phyloP scores from a whole-genome alignment of 139 green algal species.

The Chlorella sp. region DNA sequence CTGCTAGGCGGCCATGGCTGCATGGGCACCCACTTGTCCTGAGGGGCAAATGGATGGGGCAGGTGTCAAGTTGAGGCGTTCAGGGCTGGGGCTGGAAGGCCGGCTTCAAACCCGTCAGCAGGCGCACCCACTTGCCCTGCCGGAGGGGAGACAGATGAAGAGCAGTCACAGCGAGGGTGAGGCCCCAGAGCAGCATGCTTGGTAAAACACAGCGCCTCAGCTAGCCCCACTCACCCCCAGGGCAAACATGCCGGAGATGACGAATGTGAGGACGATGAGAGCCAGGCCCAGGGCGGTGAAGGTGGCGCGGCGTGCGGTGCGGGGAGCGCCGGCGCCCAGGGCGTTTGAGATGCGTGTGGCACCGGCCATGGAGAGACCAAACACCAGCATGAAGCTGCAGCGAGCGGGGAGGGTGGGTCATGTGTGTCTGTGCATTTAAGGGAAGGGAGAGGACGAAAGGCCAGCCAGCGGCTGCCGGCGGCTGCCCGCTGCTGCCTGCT shows the following conservation, averaged over 20 bases:
- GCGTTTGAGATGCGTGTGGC: constrained; percentile 17
- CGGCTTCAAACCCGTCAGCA: neutral
- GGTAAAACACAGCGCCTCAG: no score
- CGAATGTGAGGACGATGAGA: neutral
- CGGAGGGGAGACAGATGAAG: neutral
- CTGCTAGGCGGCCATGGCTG: neutral
- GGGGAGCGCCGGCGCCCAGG: constrained; percentile 9
- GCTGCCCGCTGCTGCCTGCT: no score
- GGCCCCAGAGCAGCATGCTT: neutral
- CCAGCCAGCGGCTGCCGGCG: no score
- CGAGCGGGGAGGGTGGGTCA: neutral
- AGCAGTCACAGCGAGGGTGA: no score
- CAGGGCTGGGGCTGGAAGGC: neutral
- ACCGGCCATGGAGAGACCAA: constrained; percentile 10
- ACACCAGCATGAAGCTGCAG: constrained; percentile 15
- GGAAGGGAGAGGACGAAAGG: neutral
- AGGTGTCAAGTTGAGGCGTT: neutral
- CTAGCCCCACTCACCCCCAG: neutral
- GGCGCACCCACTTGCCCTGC: neutral
- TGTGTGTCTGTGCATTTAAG: no score
- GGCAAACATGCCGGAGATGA: neutral
- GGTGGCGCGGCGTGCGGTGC: constrained; percentile 1
- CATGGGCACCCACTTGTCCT: constrained; percentile 14
- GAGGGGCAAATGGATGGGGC: neutral
- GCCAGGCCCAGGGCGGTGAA: neutral